Percentiles rank a stretch among this genome's conserved stretches.
These are phyloP conservation scores for Anastatica hierochuntica DNA, from an alignment of 345 rosid genomes.

Conservation along the genomic window DNA sequence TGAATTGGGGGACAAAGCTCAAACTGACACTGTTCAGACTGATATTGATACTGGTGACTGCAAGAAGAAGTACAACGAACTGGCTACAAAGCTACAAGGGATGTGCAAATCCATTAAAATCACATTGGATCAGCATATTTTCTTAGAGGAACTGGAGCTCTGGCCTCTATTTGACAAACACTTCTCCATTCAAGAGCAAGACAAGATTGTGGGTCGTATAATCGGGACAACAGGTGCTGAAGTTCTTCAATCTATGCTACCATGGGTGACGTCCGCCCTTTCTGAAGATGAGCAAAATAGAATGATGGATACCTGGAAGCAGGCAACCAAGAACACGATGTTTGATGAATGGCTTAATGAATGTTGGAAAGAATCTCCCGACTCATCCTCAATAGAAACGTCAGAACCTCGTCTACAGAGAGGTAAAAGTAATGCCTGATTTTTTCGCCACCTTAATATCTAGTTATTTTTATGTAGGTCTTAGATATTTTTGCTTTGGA, in stretches of 20 bases:
- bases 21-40: conserved; percentile 18
- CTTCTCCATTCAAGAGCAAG: conserved; percentile 79
- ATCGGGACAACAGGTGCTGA: conserved; percentile 95
- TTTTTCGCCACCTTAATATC: conserved; percentile 3
- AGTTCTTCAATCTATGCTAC: conserved; percentile 86
- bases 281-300: conserved; percentile 79
- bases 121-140: conserved; percentile 75
- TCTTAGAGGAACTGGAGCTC: conserved; percentile 75
- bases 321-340: conserved; percentile 91
- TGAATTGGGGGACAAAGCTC: conserved; percentile 25
- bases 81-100: conserved; percentile 80
- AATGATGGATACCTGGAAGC: conserved; percentile 96
- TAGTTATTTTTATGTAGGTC: neutral
- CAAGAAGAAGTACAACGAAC: conserved; percentile 52
- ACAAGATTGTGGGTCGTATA: conserved; percentile 80
- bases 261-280: conserved; percentile 91
- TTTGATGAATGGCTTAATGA: conserved; percentile 89
- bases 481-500: conserved; percentile 8
- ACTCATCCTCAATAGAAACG: conserved; percentile 40
- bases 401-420: conserved; percentile 33
- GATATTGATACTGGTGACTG: conserved; percentile 19
- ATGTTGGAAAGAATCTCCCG: conserved; percentile 52
- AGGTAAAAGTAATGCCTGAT: conserved; percentile 31
- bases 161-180: conserved; percentile 80
- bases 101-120: conserved; percentile 91